Base-by-base conservation (phyloP, 345 rosid species). In the Aegle marmelos region DNA sequence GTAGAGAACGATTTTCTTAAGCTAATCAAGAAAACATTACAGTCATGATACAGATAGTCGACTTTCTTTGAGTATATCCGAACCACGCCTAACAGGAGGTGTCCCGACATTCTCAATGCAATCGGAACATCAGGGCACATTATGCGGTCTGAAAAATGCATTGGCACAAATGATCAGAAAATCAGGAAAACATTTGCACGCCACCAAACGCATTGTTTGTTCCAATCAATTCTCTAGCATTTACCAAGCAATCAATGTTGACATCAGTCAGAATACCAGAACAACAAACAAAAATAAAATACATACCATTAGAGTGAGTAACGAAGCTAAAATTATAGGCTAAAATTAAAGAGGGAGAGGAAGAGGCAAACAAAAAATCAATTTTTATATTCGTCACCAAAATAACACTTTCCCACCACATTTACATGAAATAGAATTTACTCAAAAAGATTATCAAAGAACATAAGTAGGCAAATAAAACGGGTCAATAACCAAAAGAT, bases 41-140 rank as follows among this genome's bases (percentile, higher is more conserved):
- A 96, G 73, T 96, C 99, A 48, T 87, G 89, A 77, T 73, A 82
- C n/a, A 94, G 91, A 75, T 91, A 96, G 53, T 96, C 97, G 19
- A 94, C 95, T 83, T 96, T 89, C 89, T 90, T 94, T 1, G 98
- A 88, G 76, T 92, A 96, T 76, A 96, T 94, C 61, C 97, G 87
- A 80, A 91, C 98, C 80, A 96, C 90, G 0, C 99, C 99, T n/a
- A 94, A 67, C 65, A 96, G 86, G 74, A 96, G 97, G 60, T 94
- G 93, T 39, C 98, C 86, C 1, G 97, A 91, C 90, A 91, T 78
- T 79, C 99, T 90, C 79, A 96, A 79, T 0, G 98, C 98, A 77
- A 94, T 80, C 1, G 99, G 98, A 50, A 86, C 92, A 48, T 89
- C 91, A 0, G 98, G 89, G 79, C 61, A 86, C 87, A 96, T 92